These are phyloP conservation scores for Bruguiera hainesii DNA, from an alignment of 441 rosid species.

Conservation along the genomic window DNA sequence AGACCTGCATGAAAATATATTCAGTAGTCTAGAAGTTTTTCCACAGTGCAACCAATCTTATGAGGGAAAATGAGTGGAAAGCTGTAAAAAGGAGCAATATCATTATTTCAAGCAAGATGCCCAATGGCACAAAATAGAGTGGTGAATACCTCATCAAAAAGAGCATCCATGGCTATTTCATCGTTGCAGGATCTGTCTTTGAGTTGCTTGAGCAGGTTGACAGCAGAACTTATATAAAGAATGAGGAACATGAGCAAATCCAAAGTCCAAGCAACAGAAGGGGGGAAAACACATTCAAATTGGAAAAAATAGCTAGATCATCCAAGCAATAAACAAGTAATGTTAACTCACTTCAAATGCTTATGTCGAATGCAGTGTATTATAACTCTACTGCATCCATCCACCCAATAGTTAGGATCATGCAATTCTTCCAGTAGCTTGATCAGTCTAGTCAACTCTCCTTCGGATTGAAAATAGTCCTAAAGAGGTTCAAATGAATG, in stretches of 20 bases:
- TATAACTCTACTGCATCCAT: constrained; percentile 60
- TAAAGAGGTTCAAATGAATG: constrained; percentile 20
- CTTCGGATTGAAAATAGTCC: constrained; percentile 51
- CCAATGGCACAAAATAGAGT: not conserved
- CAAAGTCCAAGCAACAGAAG: not conserved
- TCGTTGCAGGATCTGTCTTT: constrained; percentile 33
- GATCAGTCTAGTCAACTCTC: constrained; percentile 44
- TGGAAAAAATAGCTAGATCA: constrained; percentile 10
- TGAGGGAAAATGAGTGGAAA: not conserved
- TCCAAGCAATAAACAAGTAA: constrained; percentile 11
- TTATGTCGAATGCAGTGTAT: constrained; percentile 46
- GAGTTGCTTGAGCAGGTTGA: constrained; percentile 61
- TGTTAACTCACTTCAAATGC: constrained; percentile 47
- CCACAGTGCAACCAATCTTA: not conserved
- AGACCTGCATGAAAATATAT: not conserved
- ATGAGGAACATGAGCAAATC: constrained; percentile 12
- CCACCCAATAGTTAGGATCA: constrained; percentile 46
- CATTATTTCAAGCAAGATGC: not conserved
- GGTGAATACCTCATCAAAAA: constrained; percentile 58
- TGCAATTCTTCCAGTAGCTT: constrained; percentile 51
- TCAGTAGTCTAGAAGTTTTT: not conserved
- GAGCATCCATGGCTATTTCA: constrained; percentile 46
- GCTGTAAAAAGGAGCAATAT: not conserved
- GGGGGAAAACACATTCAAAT: constrained; percentile 11
- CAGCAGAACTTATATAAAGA: constrained; percentile 41